A percentile compares a stretch with the other conserved stretches of the same genome.
Conservation (phyloP, 2,329 filamentous ascomycete genomes). For the Chaetomium sp. region DNA sequence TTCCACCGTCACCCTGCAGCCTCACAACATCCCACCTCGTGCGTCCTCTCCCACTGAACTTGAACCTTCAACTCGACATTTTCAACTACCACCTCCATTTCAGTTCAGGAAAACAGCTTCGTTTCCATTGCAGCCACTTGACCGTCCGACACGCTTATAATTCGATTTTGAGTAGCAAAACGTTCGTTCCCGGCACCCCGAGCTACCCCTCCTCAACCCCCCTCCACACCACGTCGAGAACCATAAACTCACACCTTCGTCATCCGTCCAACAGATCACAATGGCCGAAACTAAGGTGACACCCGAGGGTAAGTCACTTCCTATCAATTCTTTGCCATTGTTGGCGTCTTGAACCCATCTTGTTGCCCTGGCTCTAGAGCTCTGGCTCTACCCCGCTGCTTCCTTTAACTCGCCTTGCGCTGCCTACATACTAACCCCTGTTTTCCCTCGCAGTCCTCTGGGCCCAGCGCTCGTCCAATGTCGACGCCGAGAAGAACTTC, state of each 20-base stretch:
- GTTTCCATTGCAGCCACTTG: background rate
- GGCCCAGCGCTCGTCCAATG: slow-evolving; percentile 89
- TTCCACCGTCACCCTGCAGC: slow-evolving; percentile 42
- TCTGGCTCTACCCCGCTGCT: background rate
- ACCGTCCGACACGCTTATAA: background rate
- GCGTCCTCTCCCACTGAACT: slow-evolving; percentile 7
- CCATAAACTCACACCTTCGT: slow-evolving; percentile 8
- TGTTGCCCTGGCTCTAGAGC: background rate
- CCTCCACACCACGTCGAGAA: slow-evolving; percentile 1
- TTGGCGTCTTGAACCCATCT: background rate
- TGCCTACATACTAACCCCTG: slow-evolving; percentile 6
- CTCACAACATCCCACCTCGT: slow-evolving; percentile 27
- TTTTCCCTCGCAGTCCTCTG: slow-evolving; percentile 71
- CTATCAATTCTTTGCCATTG: background rate
- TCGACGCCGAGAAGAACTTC: slow-evolving; percentile 85
- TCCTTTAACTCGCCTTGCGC: background rate
- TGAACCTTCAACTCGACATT: background rate
- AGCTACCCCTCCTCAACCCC: slow-evolving; percentile 33
- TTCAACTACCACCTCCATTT: background rate
- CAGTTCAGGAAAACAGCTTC: background rate
- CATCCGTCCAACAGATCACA: slow-evolving; percentile 27
- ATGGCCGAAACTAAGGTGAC: slow-evolving; percentile 33
- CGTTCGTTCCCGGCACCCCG: slow-evolving; percentile 20
- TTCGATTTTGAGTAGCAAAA: slow-evolving; percentile 9
- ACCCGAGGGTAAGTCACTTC: slow-evolving; percentile 35